Conservation (phyloP, 1,139 yeast species). For the Torulaspora globosa region DNA sequence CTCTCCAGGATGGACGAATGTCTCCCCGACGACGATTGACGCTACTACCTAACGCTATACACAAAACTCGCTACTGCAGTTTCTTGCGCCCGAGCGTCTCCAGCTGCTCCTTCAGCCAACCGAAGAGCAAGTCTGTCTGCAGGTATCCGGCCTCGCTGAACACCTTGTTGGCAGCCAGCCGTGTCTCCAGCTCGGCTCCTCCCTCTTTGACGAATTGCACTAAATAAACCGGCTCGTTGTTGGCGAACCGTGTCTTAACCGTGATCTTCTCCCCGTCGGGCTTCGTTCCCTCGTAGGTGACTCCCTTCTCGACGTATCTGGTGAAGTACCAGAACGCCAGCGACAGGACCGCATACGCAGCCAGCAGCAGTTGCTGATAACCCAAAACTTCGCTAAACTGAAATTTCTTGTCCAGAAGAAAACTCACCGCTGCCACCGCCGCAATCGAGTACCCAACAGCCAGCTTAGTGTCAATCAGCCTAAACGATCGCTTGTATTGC, state of each 20-base stretch:
- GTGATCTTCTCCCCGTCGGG: slow-evolving; percentile 17
- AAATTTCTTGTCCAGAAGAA: slow-evolving; percentile 60
- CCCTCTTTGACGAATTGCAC: slow-evolving; percentile 17
- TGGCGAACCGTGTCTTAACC: slow-evolving; percentile 23
- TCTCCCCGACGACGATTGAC: slow-evolving; percentile 25
- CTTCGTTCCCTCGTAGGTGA: slow-evolving; percentile 56
- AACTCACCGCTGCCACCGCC: slow-evolving; percentile 60
- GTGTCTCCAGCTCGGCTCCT: slow-evolving; percentile 12
- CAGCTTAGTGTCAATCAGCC: slow-evolving; percentile 57
- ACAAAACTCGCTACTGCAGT: slow-evolving; percentile 8
- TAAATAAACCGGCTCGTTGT: slow-evolving; percentile 23
- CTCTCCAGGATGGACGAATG: slow-evolving; percentile 37
- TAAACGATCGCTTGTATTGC: slow-evolving; percentile 62
- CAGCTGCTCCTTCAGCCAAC: slow-evolving; percentile 31
- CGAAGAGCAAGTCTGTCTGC: slow-evolving; percentile 27
- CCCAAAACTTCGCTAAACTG: slow-evolving; percentile 43
- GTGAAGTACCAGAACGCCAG: slow-evolving; percentile 47
- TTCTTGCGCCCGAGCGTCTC: slow-evolving; percentile 22
- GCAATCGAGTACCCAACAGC: slow-evolving; percentile 68
- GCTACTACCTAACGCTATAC: slow-evolving; percentile 1
- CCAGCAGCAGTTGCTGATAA: slow-evolving; percentile 46
- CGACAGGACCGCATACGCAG: slow-evolving; percentile 49
- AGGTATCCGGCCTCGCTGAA: slow-evolving; percentile 33
- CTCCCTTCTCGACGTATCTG: slow-evolving; percentile 50
- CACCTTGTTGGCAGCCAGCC: slow-evolving; percentile 29